A percentile compares a stretch with the other conserved stretches of the same genome.
Conservation (phyloP, 176 grass and related monocot species). For the Phoenix roebelenii region DNA sequence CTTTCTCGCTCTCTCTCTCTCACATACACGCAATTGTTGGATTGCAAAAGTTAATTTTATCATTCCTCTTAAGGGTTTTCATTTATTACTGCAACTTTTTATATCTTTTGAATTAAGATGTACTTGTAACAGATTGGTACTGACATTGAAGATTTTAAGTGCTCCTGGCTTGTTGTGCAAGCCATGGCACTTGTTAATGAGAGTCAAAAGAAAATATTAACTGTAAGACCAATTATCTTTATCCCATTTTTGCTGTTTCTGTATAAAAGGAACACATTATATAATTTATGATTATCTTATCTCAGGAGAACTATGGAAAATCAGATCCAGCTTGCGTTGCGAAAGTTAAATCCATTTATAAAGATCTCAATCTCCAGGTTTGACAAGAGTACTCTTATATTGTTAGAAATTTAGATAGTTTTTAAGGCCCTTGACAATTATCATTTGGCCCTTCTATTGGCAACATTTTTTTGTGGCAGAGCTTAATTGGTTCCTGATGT, state of each 20-base stretch:
- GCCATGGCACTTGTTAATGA: conserved; percentile 55
- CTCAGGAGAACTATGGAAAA: conserved; percentile 62
- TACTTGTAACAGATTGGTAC: conserved; percentile 46
- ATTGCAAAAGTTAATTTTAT: background rate
- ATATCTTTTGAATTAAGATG: no score
- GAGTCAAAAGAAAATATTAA: conserved; percentile 60
- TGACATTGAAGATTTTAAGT: conserved; percentile 80
- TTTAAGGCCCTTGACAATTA: conserved; percentile 7
- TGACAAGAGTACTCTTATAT: conserved; percentile 1
- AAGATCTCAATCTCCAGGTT: conserved; percentile 61
- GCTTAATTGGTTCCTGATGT: no score
- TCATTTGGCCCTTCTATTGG: background rate
- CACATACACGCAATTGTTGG: background rate
- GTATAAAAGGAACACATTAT: background rate
- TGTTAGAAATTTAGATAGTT: background rate
- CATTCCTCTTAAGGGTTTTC: no score
- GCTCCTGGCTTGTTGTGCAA: conserved; percentile 63
- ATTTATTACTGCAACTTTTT: no score
- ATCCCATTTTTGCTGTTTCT: conserved; percentile 14
- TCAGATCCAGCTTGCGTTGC: conserved; percentile 33
- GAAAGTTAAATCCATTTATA: conserved; percentile 46
- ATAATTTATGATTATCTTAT: conserved; percentile 13
- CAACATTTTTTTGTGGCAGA: no score
- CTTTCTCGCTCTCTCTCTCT: background rate
- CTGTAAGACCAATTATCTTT: conserved; percentile 18